phyloP scores from a whole-genome alignment of 345 rosid species.

The Salix caprea region DNA sequence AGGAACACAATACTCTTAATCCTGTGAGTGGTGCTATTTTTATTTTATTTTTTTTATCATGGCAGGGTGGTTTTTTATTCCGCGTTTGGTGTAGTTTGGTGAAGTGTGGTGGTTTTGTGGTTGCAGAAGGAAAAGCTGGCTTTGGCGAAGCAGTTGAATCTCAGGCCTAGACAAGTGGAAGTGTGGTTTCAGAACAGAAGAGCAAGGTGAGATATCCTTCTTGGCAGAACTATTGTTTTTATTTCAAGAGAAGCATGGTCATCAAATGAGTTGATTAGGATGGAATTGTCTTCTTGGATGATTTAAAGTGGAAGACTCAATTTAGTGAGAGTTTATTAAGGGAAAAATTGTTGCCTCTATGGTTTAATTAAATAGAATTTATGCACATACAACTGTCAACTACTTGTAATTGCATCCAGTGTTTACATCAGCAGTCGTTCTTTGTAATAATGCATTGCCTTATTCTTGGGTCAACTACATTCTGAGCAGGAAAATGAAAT shows the following conservation, averaged over 20 bases:
- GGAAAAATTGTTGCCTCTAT: not conserved
- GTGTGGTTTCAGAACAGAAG: conserved; percentile 94
- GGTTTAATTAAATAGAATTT: not conserved
- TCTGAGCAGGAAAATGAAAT: not conserved
- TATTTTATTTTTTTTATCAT: conserved; percentile 4
- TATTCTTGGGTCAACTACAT: not conserved
- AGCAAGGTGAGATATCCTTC: conserved; percentile 57
- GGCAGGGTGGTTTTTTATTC: not conserved
- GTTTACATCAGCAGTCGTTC: not conserved
- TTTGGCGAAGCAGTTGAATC: conserved; percentile 68
- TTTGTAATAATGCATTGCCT: not conserved
- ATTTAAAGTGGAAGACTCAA: no score
- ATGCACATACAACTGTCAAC: not conserved
- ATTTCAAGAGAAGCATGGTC: not conserved
- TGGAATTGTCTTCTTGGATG: conserved; percentile 33
- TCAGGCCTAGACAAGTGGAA: conserved; percentile 81
- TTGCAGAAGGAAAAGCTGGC: conserved; percentile 75
- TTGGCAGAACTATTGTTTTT: conserved; percentile 19
- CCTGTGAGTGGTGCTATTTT: conserved; percentile 73
- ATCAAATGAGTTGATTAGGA: conserved; percentile 27
- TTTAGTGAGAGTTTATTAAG: no score
- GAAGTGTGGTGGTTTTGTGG: not conserved
- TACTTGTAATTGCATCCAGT: not conserved
- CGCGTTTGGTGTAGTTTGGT: not conserved
- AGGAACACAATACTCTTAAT: conserved; percentile 77